A percentile compares a stretch with the other conserved stretches of the same genome.
Evolutionary conservation across 768 basidiomycete species (phyloP).

Genomic region (Suillus bovinus): DNA sequence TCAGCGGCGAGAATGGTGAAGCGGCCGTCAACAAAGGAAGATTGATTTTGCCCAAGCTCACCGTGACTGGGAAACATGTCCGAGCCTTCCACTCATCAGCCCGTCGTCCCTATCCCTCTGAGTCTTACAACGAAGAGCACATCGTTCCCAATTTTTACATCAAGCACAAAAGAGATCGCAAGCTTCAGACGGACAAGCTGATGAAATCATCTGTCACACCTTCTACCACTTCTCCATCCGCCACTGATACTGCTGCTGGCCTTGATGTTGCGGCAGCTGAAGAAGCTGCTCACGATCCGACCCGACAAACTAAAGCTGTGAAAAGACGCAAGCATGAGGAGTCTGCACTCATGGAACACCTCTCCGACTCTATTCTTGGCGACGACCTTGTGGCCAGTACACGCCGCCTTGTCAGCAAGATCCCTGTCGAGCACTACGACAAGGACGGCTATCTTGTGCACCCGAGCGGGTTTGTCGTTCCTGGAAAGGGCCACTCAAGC

Average conservation of each 20-base stretch:
- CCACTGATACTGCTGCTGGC: conserved; percentile 13
- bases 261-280: conserved; percentile 7
- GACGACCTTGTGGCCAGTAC: conserved; percentile 30
- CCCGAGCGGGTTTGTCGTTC: conserved; percentile 30
- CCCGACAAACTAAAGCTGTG: conserved; percentile 6
- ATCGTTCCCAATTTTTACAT: conserved; percentile 29
- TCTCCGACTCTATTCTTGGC: conserved; percentile 20
- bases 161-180: conserved; percentile 26
- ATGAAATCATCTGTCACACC: conserved; percentile 4
- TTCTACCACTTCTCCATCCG: background rate
- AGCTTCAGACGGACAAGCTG: background rate
- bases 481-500: conserved; percentile 30
- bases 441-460: conserved; percentile 22
- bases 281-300: conserved; percentile 3
- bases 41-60: background rate
- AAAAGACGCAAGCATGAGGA: conserved; percentile 11
- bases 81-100: conserved; percentile 29
- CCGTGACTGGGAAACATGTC: conserved; percentile 13
- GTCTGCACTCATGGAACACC: conserved; percentile 24
- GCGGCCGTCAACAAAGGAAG: background rate
- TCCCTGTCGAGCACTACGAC: conserved; percentile 27
- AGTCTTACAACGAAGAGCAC: conserved; percentile 26
- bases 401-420: conserved; percentile 29
- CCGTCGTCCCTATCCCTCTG: conserved; percentile 16
- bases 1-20: conserved; percentile 1